A percentile compares a stretch with the other conserved stretches of the same genome.
phyloP scores from a whole-genome alignment of 805 yeast genomes.

The Brettanomyces nanus region DNA sequence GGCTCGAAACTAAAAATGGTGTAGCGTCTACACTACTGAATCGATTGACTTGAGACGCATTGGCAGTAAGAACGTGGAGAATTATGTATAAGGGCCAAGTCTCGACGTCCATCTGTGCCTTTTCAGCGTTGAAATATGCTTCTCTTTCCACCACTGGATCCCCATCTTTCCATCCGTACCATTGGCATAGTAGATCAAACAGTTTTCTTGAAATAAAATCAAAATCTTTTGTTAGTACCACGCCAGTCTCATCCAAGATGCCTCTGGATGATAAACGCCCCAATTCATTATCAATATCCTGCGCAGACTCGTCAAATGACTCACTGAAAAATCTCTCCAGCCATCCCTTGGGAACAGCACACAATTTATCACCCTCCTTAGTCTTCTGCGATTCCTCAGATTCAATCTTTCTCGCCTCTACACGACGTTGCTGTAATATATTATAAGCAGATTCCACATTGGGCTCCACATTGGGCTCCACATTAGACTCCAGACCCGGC shows the following conservation, averaged over 20 bases:
- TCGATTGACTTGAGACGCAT: slow-evolving; percentile 18
- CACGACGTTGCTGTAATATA: slow-evolving; percentile 13
- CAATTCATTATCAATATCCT: slow-evolving; percentile 22
- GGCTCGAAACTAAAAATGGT: slow-evolving; percentile 30
- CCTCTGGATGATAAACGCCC: slow-evolving; percentile 41
- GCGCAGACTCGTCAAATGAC: slow-evolving; percentile 22
- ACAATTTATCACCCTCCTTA: slow-evolving; percentile 41
- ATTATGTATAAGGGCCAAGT: slow-evolving; percentile 17
- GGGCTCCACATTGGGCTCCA: background rate
- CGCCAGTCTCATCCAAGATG: slow-evolving; percentile 38
- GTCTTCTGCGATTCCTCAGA: slow-evolving; percentile 8
- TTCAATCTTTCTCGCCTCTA: slow-evolving; percentile 8
- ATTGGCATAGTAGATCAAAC: slow-evolving; percentile 35
- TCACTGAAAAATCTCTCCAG: slow-evolving; percentile 31
- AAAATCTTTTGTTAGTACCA: slow-evolving; percentile 26
- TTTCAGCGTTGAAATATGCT: slow-evolving; percentile 19
- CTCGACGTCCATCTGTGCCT: slow-evolving; percentile 19
- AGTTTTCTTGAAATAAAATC: slow-evolving; percentile 34
- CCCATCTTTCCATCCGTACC: slow-evolving; percentile 45
- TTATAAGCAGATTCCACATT: too few species aligned
- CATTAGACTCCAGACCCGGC: too few species aligned
- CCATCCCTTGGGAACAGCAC: slow-evolving; percentile 41
- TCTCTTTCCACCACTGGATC: slow-evolving; percentile 31
- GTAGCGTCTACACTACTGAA: slow-evolving; percentile 26
- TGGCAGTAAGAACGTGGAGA: slow-evolving; percentile 22